Percentiles rank a stretch among this genome's conserved stretches.
These are phyloP conservation scores for Kodamaea sagamina DNA, from an alignment of 805 yeast species.

Conservation along the genomic window DNA sequence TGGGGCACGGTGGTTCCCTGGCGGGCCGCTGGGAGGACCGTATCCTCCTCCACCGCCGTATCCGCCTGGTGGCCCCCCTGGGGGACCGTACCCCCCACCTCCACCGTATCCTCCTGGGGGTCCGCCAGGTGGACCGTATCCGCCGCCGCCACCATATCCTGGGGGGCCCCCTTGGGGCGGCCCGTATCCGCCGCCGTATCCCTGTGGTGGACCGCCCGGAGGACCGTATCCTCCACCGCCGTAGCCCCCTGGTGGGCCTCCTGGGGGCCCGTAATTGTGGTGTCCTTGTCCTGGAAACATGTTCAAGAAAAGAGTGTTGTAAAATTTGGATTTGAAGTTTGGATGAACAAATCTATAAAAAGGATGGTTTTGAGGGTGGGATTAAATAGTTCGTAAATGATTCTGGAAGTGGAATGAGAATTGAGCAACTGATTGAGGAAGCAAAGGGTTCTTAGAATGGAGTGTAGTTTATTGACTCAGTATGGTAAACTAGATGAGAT, in stretches of 20 bases:
- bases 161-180: no score
- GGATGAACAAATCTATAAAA: neutral
- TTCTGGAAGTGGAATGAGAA: no score
- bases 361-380: no score
- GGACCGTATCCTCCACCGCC: slow-evolving; percentile 18
- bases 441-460: no score
- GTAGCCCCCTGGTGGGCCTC: slow-evolving; percentile 22
- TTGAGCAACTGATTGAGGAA: no score
- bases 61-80: slow-evolving; percentile 24
- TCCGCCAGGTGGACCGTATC: slow-evolving; percentile 13
- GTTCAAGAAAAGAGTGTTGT: neutral
- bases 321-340: neutral
- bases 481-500: no score
- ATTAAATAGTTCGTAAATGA: neutral
- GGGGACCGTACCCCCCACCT: slow-evolving; percentile 20
- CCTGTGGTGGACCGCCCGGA: slow-evolving; percentile 16
- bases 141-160: slow-evolving; percentile 22
- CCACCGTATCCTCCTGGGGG: slow-evolving; percentile 22
- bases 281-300: slow-evolving; percentile 30
- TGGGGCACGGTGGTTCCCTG: no score
- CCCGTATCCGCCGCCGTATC: slow-evolving; percentile 16
- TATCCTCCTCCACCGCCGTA: slow-evolving; percentile 14
- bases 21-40: slow-evolving; percentile 19
- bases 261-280: slow-evolving; percentile 19
- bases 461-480: no score